Percentiles rank a stretch among this genome's conserved stretches.
Conservation (phyloP, 2,329 filamentous ascomycete species). For the Cordyceps farinosa region DNA sequence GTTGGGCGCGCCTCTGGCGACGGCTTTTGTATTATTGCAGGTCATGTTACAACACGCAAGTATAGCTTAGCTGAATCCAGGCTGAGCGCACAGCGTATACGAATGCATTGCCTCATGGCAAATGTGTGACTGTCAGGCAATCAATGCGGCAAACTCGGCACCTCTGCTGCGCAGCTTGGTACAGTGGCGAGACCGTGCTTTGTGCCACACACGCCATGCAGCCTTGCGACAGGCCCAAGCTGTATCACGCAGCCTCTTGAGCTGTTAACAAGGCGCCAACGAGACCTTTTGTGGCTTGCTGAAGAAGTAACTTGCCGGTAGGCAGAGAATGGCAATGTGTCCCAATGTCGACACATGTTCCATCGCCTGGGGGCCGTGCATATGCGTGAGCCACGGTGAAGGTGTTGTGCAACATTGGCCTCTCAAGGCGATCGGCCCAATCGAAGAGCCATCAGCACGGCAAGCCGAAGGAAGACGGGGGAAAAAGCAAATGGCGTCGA, state of each 20-base stretch:
- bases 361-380: background rate
- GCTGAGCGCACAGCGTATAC: background rate
- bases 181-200: background rate
- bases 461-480: background rate
- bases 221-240: too few relatives aligned
- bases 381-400: background rate
- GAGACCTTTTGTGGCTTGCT: background rate
- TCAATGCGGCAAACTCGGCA: constrained; percentile 1
- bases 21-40: background rate
- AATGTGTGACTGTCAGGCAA: background rate
- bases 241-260: too few relatives aligned
- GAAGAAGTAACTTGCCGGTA: background rate
- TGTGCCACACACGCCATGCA: background rate
- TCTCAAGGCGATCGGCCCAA: background rate
- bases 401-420: background rate
- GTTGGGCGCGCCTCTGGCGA: background rate
- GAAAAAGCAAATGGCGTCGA: background rate
- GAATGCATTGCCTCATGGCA: background rate
- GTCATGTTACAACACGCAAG: background rate
- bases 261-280: background rate
- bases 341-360: background rate
- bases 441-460: background rate
- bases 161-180: background rate
- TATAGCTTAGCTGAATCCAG: background rate
- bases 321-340: background rate